phyloP scores from a whole-genome alignment of 2,329 filamentous ascomycete genomes.

The Pseudonectria buxi region DNA sequence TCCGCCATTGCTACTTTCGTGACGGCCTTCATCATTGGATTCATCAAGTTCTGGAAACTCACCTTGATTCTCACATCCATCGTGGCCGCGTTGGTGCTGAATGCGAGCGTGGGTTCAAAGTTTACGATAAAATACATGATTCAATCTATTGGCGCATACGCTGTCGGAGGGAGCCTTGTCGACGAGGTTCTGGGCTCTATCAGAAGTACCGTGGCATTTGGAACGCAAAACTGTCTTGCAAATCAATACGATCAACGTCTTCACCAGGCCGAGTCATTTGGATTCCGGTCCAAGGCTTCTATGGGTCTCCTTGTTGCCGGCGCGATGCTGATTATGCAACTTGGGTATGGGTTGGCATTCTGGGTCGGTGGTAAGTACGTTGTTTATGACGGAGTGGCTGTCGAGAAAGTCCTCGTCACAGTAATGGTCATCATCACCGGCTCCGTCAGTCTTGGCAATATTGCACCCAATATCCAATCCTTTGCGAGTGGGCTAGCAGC shows the following conservation, averaged over 20 bases:
- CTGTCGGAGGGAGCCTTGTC: slow-evolving; percentile 68
- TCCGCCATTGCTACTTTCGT: slow-evolving; percentile 67
- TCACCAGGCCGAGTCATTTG: slow-evolving; percentile 55
- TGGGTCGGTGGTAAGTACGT: slow-evolving; percentile 70
- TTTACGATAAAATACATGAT: slow-evolving; percentile 71
- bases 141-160: slow-evolving; percentile 63
- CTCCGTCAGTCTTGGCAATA: too few relatives aligned
- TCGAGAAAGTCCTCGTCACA: slow-evolving; percentile 68
- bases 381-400: slow-evolving; percentile 51
- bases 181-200: slow-evolving; percentile 84
- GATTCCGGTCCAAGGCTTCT: slow-evolving; percentile 55
- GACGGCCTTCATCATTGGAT: slow-evolving; percentile 74
- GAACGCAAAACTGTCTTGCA: slow-evolving; percentile 75
- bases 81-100: slow-evolving; percentile 61
- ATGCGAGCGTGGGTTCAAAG: slow-evolving; percentile 60
- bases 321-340: slow-evolving; percentile 68
- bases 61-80: slow-evolving; percentile 71
- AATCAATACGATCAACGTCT: slow-evolving; percentile 71
- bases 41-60: slow-evolving; percentile 76
- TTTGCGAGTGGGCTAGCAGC: slow-evolving; percentile 73
- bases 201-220: slow-evolving; percentile 78
- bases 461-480: too few relatives aligned
- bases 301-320: slow-evolving; percentile 65
- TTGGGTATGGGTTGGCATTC: slow-evolving; percentile 72
- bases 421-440: slow-evolving; percentile 70